phyloP scores from a whole-genome alignment of 257 asterid species.

The Perilla frutescens region DNA sequence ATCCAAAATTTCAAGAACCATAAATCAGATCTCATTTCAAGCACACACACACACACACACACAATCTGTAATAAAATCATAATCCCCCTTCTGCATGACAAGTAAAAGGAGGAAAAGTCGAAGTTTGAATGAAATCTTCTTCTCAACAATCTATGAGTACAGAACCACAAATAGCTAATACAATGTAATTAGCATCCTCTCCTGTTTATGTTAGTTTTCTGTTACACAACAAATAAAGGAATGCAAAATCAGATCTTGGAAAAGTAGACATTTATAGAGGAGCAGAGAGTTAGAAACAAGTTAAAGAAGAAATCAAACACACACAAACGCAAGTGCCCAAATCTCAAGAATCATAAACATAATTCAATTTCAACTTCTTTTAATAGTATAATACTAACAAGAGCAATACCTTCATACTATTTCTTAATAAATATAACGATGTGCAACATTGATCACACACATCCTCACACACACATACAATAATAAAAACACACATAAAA shows the following conservation, averaged over 20 bases:
- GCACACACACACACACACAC: conserved; percentile 7
- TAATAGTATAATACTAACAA: background rate
- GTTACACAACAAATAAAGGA: conserved; percentile 1
- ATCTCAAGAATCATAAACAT: background rate
- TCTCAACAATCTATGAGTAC: background rate
- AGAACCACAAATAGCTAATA: background rate
- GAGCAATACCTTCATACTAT: background rate
- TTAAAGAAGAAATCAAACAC: background rate
- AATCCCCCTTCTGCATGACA: background rate
- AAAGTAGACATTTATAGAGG: background rate
- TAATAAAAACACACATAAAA: background rate
- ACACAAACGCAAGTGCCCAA: background rate
- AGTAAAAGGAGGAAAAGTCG: background rate
- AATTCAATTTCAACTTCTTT: background rate
- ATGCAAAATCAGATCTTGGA: conserved; percentile 17
- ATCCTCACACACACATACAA: background rate
- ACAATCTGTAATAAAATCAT: background rate
- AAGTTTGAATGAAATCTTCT: background rate
- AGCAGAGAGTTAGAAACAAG: background rate
- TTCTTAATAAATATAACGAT: background rate
- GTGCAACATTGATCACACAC: background rate
- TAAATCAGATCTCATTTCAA: background rate
- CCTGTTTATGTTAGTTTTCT: background rate
- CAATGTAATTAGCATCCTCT: background rate
- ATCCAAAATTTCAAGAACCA: conserved; percentile 2